Conservation (phyloP, 352 stramenopile species). For the Phytophthora colocasiae region DNA sequence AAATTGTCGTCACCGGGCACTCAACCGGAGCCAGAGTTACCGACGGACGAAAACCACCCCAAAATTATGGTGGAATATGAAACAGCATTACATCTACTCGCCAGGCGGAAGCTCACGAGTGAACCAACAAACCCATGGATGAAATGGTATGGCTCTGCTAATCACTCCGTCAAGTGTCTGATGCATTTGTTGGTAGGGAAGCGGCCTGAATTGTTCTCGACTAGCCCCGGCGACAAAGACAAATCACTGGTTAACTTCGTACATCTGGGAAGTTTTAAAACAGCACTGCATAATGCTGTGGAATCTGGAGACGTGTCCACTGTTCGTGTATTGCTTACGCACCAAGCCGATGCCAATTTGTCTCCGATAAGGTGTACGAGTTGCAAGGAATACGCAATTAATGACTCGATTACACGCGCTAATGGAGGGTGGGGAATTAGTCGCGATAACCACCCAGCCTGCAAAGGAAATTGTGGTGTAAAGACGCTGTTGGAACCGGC, state of each 20-base stretch:
- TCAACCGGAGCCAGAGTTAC: neutral
- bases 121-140: constrained; percentile 35
- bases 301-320: constrained; percentile 50
- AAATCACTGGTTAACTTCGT: constrained; percentile 55
- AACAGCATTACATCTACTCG: constrained; percentile 61
- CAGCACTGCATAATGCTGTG: constrained; percentile 66
- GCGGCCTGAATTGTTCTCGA: constrained; percentile 35
- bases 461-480: constrained; percentile 40
- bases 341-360: constrained; percentile 56
- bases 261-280: constrained; percentile 58
- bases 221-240: constrained; percentile 12
- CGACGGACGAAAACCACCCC: constrained; percentile 4
- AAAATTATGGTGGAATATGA: constrained; percentile 50
- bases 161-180: constrained; percentile 40
- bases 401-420: constrained; percentile 21
- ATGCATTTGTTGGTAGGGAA: constrained; percentile 60
- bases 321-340: constrained; percentile 43
- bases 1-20: neutral
- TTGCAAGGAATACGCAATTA: constrained; percentile 40
- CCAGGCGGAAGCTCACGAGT: constrained; percentile 48
- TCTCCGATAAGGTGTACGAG: constrained; percentile 54
- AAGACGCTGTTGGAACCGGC: constrained; percentile 53
- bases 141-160: constrained; percentile 52
- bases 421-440: constrained; percentile 6
- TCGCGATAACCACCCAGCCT: constrained; percentile 25